These are phyloP conservation scores for Dothistroma pini DNA, from an alignment of 2,329 filamentous ascomycete species.

Conservation along the genomic window DNA sequence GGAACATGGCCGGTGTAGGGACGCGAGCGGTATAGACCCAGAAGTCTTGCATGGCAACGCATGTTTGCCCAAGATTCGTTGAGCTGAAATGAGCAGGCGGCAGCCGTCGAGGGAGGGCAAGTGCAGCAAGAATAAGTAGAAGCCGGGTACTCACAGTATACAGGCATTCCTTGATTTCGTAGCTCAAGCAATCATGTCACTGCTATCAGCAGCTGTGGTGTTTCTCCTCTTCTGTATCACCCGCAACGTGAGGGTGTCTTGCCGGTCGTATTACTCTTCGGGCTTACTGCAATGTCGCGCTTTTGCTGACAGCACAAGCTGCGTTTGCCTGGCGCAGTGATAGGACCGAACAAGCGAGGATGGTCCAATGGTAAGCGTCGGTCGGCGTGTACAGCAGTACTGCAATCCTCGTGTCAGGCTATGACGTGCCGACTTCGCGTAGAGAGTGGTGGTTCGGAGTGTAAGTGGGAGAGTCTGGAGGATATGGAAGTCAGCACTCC, in stretches of 20 bases:
- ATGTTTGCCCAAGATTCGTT: conserved; percentile 10
- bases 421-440: conserved; percentile 19
- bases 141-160: conserved; percentile 29
- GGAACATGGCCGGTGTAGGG: conserved; percentile 2
- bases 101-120: background rate
- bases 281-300: conserved; percentile 11
- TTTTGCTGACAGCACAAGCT: conserved; percentile 14
- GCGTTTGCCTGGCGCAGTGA: conserved; percentile 18
- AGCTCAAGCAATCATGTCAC: conserved; percentile 22
- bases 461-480: conserved; percentile 14
- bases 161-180: conserved; percentile 28
- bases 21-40: conserved; percentile 4
- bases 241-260: conserved; percentile 16
- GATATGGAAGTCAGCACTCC: conserved; percentile 16
- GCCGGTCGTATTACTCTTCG: conserved; percentile 14
- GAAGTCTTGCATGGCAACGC: conserved; percentile 1
- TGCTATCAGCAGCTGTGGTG: conserved; percentile 12
- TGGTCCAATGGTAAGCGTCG: conserved; percentile 16
- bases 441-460: conserved; percentile 10
- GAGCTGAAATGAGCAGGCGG: background rate
- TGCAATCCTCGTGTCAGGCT: conserved; percentile 16
- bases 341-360: conserved; percentile 14
- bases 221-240: conserved; percentile 20
- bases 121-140: conserved; percentile 20
- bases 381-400: conserved; percentile 19